Conservation (phyloP, 345 rosid genomes). For the Clausena lansium region DNA sequence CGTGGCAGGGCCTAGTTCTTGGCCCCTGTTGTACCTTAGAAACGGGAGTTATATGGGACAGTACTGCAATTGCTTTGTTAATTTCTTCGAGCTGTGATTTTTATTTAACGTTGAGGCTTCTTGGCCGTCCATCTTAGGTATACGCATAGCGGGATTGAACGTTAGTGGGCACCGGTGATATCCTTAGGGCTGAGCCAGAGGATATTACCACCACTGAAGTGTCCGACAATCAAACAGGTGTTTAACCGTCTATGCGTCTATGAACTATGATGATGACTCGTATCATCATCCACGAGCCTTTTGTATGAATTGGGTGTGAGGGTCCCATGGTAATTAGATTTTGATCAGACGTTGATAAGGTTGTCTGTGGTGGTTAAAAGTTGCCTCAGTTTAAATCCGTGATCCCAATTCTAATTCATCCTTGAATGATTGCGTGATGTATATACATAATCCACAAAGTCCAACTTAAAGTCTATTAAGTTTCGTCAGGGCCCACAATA, state of each 20-base stretch:
- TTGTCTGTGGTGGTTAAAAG: background rate
- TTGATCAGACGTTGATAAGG: background rate
- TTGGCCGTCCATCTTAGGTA: background rate
- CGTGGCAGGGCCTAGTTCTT: background rate
- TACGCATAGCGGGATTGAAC: background rate
- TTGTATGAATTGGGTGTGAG: background rate
- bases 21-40: background rate
- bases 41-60: background rate
- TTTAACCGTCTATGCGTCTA: too few relatives aligned
- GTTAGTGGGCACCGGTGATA: background rate
- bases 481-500: background rate
- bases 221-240: too few relatives aligned
- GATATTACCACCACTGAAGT: too few relatives aligned
- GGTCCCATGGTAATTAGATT: background rate
- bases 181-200: too few relatives aligned
- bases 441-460: too few relatives aligned
- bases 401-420: background rate
- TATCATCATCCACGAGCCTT: background rate
- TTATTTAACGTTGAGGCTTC: background rate
- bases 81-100: background rate
- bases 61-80: background rate
- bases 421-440: slow-evolving; percentile 16
- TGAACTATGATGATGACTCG: background rate
- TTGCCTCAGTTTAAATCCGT: too few relatives aligned
- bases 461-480: background rate